Base-by-base conservation (phyloP, 2,329 filamentous ascomycete genomes). In the Capronia coronata region DNA sequence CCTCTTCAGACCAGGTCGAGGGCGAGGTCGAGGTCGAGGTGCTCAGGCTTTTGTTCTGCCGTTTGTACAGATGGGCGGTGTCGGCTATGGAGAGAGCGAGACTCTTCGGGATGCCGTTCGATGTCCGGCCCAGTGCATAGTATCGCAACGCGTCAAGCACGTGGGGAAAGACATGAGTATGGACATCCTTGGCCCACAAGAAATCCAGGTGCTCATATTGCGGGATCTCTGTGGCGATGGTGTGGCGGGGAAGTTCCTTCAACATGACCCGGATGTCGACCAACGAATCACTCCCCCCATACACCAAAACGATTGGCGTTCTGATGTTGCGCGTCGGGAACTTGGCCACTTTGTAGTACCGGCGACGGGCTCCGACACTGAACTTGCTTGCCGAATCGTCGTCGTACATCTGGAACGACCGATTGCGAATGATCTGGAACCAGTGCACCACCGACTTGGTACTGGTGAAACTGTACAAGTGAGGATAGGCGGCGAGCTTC, bases 381-480 rank as follows among this genome's bases (percentile, higher is more conserved):
- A 94, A 73, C 0, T 84, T 84, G 22, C 84, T 83, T 49, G 89
- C 86, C 1, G 93, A 79, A 61, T 97, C 91, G 64, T 98, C 93
- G 64, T 98, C 93, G 67, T 90, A 97, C 87, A 98, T 96, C 68
- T 98, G 93, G 67, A 98, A 97, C 21, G 82, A 89, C 62, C 88
- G 87, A 62, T 91, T 96, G 57, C 93, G 84, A 62, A 98, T 98
- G 64, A 98, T 96, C 65, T 98, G 93, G 67, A 98, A 98, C 93
- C 93, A 98, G 65, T 98, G 93, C 0, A 98, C 93, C 7, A 98
- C 89, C 16, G 84, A 90, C 70, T 98, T 98, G 49, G 89, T 95
- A 65, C 87, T 94, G 0, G 91, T 96, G 66, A 91, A 97, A 0
- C 90, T 96, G 71, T 95, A 98, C 0, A 98, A 73, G 70, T 98